Evolutionary conservation across 306 rosid genomes (phyloP).

Genomic region (Cajanus cajan): DNA sequence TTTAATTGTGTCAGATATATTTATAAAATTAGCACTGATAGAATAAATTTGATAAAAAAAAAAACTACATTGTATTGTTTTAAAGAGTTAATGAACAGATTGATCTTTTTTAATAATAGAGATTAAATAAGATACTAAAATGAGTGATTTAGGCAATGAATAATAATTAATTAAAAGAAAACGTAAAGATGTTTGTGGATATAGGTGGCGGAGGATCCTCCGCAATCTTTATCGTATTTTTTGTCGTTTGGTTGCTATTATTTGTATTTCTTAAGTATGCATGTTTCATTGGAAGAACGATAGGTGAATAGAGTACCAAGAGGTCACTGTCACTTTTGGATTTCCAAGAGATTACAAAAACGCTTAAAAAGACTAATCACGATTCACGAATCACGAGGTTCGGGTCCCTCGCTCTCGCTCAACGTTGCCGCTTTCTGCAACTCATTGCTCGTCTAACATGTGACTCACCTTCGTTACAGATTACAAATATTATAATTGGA

Average conservation of each 20-base stretch:
- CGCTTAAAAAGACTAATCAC: background rate
- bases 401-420: background rate
- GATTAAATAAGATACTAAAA: no score
- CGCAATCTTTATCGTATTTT: background rate
- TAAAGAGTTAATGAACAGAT: no score
- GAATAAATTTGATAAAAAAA: no score
- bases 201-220: background rate
- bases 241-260: background rate
- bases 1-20: no score
- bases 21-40: no score
- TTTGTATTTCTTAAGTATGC: no score
- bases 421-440: background rate
- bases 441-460: background rate
- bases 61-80: no score
- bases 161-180: no score
- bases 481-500: background rate
- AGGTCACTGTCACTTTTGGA: slow-evolving; percentile 16
- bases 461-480: background rate
- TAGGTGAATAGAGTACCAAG: background rate
- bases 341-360: background rate
- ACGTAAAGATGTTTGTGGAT: no score
- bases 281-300: background rate
- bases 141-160: no score
- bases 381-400: no score
- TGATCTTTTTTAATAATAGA: no score